Conservation (phyloP, 2,329 filamentous ascomycete species). For the Xylariaceae sp. region DNA sequence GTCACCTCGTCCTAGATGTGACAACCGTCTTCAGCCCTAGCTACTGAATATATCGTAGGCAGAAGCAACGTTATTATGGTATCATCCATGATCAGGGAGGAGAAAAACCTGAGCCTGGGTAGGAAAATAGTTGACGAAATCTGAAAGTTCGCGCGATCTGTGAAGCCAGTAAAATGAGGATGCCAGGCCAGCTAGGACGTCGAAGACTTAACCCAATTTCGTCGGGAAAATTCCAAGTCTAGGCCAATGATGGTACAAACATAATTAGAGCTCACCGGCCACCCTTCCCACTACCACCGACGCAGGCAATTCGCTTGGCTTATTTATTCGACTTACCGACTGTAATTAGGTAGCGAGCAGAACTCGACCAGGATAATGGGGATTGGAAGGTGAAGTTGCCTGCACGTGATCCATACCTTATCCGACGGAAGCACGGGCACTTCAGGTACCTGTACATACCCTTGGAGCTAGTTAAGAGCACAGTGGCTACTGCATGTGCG, state of each 20-base stretch:
- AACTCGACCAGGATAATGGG: no score
- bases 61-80: slow-evolving; percentile 58
- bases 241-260: slow-evolving; percentile 45
- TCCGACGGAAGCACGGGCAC: no score
- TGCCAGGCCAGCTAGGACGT: slow-evolving; percentile 51
- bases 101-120: slow-evolving; percentile 66
- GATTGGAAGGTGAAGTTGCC: no score
- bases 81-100: slow-evolving; percentile 65
- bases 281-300: slow-evolving; percentile 45
- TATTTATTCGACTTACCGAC: not conserved
- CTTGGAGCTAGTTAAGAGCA: no score
- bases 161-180: slow-evolving; percentile 48
- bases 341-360: not conserved
- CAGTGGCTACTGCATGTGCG: no score
- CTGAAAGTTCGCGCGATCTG: slow-evolving; percentile 51
- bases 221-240: slow-evolving; percentile 42
- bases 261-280: slow-evolving; percentile 44
- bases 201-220: slow-evolving; percentile 47
- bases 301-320: slow-evolving; percentile 42
- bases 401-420: no score
- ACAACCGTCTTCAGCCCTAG: slow-evolving; percentile 66
- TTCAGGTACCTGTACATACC: no score
- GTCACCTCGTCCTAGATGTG: slow-evolving; percentile 63
- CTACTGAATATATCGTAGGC: slow-evolving; percentile 69
- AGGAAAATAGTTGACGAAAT: slow-evolving; percentile 67